These are phyloP conservation scores for Suhomyces pyralidae DNA, from an alignment of 805 yeast species.

Conservation along the genomic window DNA sequence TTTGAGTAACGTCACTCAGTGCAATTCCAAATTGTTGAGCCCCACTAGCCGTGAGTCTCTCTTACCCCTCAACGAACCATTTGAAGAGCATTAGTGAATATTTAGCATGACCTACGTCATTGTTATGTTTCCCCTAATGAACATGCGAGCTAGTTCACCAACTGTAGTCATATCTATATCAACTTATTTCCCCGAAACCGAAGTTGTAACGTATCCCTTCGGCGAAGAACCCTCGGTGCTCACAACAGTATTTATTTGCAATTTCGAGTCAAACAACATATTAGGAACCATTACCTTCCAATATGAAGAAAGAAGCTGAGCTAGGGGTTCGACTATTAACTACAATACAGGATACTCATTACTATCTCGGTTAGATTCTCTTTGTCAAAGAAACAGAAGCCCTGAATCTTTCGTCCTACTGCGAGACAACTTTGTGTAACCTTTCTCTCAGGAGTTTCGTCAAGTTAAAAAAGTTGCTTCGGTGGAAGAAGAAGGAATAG, in stretches of 20 bases:
- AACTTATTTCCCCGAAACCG: background rate
- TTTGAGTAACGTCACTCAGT: background rate
- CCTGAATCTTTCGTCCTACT: background rate
- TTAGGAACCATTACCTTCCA: background rate
- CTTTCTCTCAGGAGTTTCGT: slow-evolving; percentile 5
- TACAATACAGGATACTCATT: background rate
- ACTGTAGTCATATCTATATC: background rate
- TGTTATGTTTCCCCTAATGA: background rate
- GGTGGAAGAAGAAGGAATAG: slow-evolving; percentile 3
- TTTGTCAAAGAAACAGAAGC: background rate
- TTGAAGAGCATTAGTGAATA: background rate
- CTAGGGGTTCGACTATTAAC: background rate
- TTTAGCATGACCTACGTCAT: background rate
- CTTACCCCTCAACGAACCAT: background rate
- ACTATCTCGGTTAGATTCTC: background rate
- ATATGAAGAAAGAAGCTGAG: background rate
- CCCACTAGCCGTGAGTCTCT: background rate
- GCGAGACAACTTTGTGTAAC: slow-evolving; percentile 2
- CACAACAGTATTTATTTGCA: background rate
- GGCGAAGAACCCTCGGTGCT: background rate
- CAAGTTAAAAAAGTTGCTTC: slow-evolving; percentile 6
- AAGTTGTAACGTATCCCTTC: background rate
- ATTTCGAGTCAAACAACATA: background rate
- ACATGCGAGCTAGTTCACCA: background rate
- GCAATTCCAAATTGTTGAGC: background rate